These are phyloP conservation scores for Beauveria bassiana DNA, from an alignment of 2,329 filamentous ascomycete genomes.

Conservation along the genomic window DNA sequence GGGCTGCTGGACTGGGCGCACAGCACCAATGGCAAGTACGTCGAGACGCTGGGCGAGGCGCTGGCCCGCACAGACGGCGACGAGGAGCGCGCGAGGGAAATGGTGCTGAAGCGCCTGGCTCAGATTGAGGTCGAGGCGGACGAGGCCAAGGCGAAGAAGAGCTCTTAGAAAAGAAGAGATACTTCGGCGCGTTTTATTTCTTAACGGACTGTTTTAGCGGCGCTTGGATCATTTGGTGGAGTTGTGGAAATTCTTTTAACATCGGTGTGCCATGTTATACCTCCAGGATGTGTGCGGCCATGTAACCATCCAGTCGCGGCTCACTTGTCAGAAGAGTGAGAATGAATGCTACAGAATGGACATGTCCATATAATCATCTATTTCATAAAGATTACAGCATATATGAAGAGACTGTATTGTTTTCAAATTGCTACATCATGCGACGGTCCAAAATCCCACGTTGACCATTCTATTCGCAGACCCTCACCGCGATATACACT, in stretches of 20 bases:
- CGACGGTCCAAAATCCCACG: not conserved
- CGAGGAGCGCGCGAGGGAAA: slow-evolving; percentile 13
- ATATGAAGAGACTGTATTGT: not conserved
- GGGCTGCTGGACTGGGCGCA: slow-evolving; percentile 13
- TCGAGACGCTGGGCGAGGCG: slow-evolving; percentile 12
- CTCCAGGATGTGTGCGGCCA: not conserved
- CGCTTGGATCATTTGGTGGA: not conserved
- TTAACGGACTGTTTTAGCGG: not conserved
- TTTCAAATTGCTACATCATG: not conserved
- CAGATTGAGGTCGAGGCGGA: slow-evolving; percentile 11
- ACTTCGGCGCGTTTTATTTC: no score
- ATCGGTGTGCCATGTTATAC: not conserved
- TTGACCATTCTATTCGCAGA: no score
- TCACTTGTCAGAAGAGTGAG: not conserved
- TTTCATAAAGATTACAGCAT: not conserved
- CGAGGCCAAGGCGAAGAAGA: not conserved
- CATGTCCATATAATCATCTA: not conserved
- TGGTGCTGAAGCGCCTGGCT: slow-evolving; percentile 14
- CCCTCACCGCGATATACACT: no score
- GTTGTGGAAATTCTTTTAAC: not conserved
- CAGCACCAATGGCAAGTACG: slow-evolving; percentile 12
- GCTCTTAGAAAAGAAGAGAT: not conserved
- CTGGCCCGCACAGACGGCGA: slow-evolving; percentile 11
- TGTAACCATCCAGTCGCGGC: not conserved
- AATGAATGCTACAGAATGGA: not conserved